A percentile compares a stretch with the other conserved stretches of the same genome.
These are phyloP conservation scores for Naumovozyma baii DNA, from an alignment of 805 yeast genomes.

Conservation along the genomic window DNA sequence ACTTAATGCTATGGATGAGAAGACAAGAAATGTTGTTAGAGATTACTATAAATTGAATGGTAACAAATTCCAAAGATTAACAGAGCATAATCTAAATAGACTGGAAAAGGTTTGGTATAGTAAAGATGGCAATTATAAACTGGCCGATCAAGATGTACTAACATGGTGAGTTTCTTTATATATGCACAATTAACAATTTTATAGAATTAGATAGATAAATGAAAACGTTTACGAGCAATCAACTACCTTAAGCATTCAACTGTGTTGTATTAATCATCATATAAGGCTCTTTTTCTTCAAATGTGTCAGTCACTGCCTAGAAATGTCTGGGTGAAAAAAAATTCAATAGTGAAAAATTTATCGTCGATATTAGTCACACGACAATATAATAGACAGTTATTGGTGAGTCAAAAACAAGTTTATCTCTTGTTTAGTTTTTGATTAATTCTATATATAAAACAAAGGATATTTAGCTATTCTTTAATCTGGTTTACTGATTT, in stretches of 20 bases:
- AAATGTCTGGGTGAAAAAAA: neutral
- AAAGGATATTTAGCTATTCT: too few species aligned
- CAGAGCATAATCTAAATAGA: slow-evolving; percentile 28
- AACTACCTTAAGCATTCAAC: too few species aligned
- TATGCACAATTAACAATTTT: slow-evolving; percentile 1
- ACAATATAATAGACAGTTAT: too few species aligned
- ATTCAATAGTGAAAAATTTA: neutral
- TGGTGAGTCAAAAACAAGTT: too few species aligned
- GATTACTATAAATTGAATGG: slow-evolving; percentile 27
- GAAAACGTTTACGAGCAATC: too few species aligned
- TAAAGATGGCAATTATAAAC: slow-evolving; percentile 21
- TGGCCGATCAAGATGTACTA: slow-evolving; percentile 28
- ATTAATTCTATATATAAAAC: too few species aligned
- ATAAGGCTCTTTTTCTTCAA: too few species aligned
- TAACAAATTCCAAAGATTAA: slow-evolving; percentile 24
- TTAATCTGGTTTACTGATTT: too few species aligned
- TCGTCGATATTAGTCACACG: too few species aligned
- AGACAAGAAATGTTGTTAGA: slow-evolving; percentile 24
- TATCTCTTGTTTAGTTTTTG: too few species aligned
- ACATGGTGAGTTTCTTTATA: slow-evolving; percentile 30
- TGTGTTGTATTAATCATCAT: too few species aligned
- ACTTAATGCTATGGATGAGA: slow-evolving; percentile 29
- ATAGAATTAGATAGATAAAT: neutral
- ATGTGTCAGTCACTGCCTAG: too few species aligned
- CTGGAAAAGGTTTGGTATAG: slow-evolving; percentile 30